Conservation (phyloP, 768 basidiomycete genomes). For the Kwoniella botswanensis region DNA sequence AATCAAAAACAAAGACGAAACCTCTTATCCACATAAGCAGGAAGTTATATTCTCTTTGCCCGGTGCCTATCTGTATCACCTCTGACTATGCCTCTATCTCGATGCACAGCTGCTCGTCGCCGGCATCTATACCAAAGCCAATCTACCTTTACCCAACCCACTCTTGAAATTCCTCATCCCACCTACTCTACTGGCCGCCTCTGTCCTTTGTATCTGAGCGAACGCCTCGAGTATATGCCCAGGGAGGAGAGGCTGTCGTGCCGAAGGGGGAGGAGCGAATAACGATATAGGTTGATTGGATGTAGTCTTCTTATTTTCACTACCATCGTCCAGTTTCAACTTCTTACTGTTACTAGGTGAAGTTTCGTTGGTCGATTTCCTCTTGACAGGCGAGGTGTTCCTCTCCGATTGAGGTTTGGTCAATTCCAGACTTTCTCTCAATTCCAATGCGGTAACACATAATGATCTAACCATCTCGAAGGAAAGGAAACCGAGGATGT, state of each 20-base stretch:
- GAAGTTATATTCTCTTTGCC: too few species aligned
- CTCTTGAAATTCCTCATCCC: conserved; percentile 91
- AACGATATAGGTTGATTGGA: conserved; percentile 65
- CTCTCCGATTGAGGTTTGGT: conserved; percentile 11
- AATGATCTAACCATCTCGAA: conserved; percentile 97
- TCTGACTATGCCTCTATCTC: too few species aligned
- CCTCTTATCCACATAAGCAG: too few species aligned
- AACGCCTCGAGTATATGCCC: conserved; percentile 93
- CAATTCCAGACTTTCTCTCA: conserved; percentile 57
- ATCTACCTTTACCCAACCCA: conserved; percentile 63
- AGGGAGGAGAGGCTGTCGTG: conserved; percentile 74
- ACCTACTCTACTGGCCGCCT: conserved; percentile 77
- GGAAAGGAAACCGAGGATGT: conserved; percentile 94
- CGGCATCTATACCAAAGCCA: conserved; percentile 40
- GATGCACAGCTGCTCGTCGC: too few species aligned
- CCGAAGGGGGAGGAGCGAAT: conserved; percentile 81
- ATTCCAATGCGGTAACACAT: conserved; percentile 81
- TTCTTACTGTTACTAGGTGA: conserved; percentile 22
- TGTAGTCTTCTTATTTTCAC: conserved; percentile 49
- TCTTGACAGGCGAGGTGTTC: conserved; percentile 16
- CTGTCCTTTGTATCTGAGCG: conserved; percentile 83
- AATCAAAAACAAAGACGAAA: too few species aligned
- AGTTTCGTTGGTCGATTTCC: conserved; percentile 7
- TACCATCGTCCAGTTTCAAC: conserved; percentile 1
- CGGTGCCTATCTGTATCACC: too few species aligned